Evolutionary conservation across 352 stramenopile genomes (phyloP).

Genomic region (Phytopythium chamaehyphon): DNA sequence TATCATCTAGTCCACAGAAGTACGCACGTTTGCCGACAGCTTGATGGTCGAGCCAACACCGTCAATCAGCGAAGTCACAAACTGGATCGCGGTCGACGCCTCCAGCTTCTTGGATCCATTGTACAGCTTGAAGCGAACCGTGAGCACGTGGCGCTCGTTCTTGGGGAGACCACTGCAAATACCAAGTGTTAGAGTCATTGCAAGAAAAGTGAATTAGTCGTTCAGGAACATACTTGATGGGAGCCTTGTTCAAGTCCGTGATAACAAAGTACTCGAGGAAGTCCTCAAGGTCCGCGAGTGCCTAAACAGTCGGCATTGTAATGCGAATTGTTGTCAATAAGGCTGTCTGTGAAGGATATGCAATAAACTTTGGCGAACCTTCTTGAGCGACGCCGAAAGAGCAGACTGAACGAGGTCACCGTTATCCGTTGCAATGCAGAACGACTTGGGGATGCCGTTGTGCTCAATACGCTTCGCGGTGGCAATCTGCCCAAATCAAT

Average conservation of each 20-base stretch:
- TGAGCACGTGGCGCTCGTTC: slow-evolving; percentile 56
- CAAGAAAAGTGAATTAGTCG: background rate
- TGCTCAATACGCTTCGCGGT: slow-evolving; percentile 54
- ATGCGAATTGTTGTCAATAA: background rate
- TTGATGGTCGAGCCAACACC: slow-evolving; percentile 69
- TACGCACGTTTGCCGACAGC: slow-evolving; percentile 60
- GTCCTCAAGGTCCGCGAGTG: slow-evolving; percentile 56
- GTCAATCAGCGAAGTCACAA: slow-evolving; percentile 57
- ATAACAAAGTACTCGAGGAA: slow-evolving; percentile 76
- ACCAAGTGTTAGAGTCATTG: background rate
- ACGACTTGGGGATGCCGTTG: slow-evolving; percentile 52
- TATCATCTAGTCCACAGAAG: background rate
- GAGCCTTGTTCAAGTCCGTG: slow-evolving; percentile 68
- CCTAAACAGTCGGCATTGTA: slow-evolving; percentile 19
- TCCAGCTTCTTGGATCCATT: slow-evolving; percentile 63
- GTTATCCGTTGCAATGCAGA: slow-evolving; percentile 63
- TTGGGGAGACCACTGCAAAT: slow-evolving; percentile 55
- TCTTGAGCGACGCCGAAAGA: slow-evolving; percentile 19
- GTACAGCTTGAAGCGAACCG: slow-evolving; percentile 59
- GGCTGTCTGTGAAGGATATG: too few relatives aligned
- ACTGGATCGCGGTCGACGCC: slow-evolving; percentile 30
- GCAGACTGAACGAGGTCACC: slow-evolving; percentile 57
- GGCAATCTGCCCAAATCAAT: slow-evolving; percentile 36
- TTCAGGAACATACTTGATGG: slow-evolving; percentile 40
- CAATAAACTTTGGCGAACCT: background rate